A percentile compares a stretch with the other conserved stretches of the same genome.
Conservation (phyloP, 2,329 filamentous ascomycete species). For the Sporothrix luriei region DNA sequence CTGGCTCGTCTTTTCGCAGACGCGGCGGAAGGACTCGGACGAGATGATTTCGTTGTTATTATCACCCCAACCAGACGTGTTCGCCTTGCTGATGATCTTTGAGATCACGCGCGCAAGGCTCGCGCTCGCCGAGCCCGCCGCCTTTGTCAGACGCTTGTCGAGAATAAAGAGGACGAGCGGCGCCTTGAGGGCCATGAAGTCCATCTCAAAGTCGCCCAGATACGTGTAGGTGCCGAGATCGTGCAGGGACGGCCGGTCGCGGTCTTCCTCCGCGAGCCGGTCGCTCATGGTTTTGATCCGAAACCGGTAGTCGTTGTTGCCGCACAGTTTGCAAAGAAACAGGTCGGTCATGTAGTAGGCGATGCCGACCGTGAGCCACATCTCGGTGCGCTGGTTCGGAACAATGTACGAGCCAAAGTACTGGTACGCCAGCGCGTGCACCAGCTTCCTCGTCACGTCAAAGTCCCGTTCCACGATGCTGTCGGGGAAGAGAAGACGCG, state of each 20-base stretch:
- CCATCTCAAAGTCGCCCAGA: constrained; percentile 79
- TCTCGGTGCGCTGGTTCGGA: constrained; percentile 75
- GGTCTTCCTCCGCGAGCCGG: constrained; percentile 76
- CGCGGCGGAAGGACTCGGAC: constrained; percentile 73
- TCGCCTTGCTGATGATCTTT: constrained; percentile 81
- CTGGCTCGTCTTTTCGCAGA: constrained; percentile 86
- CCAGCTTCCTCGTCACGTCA: constrained; percentile 75
- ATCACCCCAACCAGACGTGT: constrained; percentile 48
- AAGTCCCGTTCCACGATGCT: constrained; percentile 84
- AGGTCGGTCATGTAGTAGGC: constrained; percentile 94
- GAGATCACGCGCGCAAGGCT: constrained; percentile 76
- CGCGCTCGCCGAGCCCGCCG: constrained; percentile 75
- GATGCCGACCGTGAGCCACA: constrained; percentile 87
- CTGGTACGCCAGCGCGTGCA: constrained; percentile 83
- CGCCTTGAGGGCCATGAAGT: constrained; percentile 90
- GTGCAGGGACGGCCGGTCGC: constrained; percentile 78
- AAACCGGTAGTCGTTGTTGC: constrained; percentile 92
- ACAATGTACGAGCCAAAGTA: constrained; percentile 95
- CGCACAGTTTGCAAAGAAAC: constrained; percentile 86
- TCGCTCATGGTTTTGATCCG: constrained; percentile 85
- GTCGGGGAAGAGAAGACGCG: constrained; percentile 78
- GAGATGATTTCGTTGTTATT: constrained; percentile 73
- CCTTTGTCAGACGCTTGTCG: constrained; percentile 86
- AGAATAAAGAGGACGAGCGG: constrained; percentile 90
- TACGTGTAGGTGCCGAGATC: constrained; percentile 77